Base-by-base conservation (phyloP, 371 early-diverging fungal species). In the Capillidium rhysosporum region DNA sequence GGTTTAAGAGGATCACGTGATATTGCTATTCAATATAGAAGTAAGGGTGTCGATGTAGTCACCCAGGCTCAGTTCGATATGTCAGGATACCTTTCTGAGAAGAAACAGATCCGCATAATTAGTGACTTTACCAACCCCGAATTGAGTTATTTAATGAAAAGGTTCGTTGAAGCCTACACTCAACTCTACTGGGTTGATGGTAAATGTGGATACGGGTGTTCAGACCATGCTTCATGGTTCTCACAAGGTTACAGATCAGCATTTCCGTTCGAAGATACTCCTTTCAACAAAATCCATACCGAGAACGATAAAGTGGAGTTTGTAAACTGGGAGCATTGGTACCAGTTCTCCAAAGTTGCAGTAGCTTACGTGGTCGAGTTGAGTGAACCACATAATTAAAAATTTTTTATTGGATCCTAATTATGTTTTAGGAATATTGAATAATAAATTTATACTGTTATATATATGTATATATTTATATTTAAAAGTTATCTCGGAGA, bases 201-300 rank as follows among this genome's bases (percentile, higher is more conserved):
- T 31, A 64, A 73, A 59, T 85, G 86, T 61, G 85, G 86, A 31
- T 84, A 82, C 66, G 79, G 57, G 34, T 70, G 70, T 68, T 69
- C 77, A 55, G 92, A 93, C 66, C 91, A 93, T 59, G 88, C 90
- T 16, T 79, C 87, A n/a, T 94, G 89, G 89, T 75, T 72, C 56
- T 74, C 82, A 57, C 73, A 74, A 18, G 86, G 88, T 0, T 88
- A 71, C 67, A 79, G 78, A 21, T 76, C 89, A 23, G 81, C 82
- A 1, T 86, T 89, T 58, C 71, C 84, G 1, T 86, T 86, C 55
- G 92, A 92, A 68, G 75, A 77, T 20, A 70, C 12, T 8, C 18
- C 18, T 28, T 16, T 40, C 73, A 65, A 69, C 1, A 57, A 71
- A 49, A 82, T 91, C 59, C 92, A 91, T 67, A 67, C 80, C 9